Conservation (phyloP, 495 filamentous ascomycete genomes). For the Lepidopterella palustris region DNA sequence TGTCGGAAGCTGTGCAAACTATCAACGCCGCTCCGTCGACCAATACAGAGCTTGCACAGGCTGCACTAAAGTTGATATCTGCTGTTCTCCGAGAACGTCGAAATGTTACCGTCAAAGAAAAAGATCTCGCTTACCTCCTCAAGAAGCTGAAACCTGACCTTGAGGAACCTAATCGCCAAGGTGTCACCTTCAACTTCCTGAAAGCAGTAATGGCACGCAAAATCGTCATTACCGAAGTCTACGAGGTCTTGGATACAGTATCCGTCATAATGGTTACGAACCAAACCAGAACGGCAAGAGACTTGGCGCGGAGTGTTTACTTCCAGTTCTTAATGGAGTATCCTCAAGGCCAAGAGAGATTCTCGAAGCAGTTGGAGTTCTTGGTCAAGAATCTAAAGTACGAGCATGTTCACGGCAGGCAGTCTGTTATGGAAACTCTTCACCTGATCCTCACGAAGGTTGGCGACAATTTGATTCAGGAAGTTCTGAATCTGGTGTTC, state of each 20-base stretch:
- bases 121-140: slow-evolving; percentile 75
- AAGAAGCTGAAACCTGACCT: slow-evolving; percentile 80
- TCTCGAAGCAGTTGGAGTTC: slow-evolving; percentile 83
- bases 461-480: slow-evolving; percentile 69
- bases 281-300: slow-evolving; percentile 75
- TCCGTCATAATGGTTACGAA: slow-evolving; percentile 95
- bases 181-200: slow-evolving; percentile 88
- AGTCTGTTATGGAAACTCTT: slow-evolving; percentile 86
- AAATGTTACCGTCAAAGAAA: slow-evolving; percentile 67
- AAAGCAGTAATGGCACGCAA: slow-evolving; percentile 77
- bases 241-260: slow-evolving; percentile 82
- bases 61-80: slow-evolving; percentile 77
- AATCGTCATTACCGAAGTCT: slow-evolving; percentile 77
- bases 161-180: slow-evolving; percentile 84
- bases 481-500: slow-evolving; percentile 76
- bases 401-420: slow-evolving; percentile 74
- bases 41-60: slow-evolving; percentile 73
- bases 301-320: slow-evolving; percentile 80
- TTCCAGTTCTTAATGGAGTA: slow-evolving; percentile 93
- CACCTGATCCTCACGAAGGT: slow-evolving; percentile 78
- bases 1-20: slow-evolving; percentile 73
- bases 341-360: slow-evolving; percentile 79
- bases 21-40: slow-evolving; percentile 71
- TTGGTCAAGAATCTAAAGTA: slow-evolving; percentile 87
- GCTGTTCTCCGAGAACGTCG: slow-evolving; percentile 77